A percentile compares a stretch with the other conserved stretches of the same genome.
phyloP scores from a whole-genome alignment of 2,329 filamentous ascomycete species.

The Arthrobotrys sinensis region DNA sequence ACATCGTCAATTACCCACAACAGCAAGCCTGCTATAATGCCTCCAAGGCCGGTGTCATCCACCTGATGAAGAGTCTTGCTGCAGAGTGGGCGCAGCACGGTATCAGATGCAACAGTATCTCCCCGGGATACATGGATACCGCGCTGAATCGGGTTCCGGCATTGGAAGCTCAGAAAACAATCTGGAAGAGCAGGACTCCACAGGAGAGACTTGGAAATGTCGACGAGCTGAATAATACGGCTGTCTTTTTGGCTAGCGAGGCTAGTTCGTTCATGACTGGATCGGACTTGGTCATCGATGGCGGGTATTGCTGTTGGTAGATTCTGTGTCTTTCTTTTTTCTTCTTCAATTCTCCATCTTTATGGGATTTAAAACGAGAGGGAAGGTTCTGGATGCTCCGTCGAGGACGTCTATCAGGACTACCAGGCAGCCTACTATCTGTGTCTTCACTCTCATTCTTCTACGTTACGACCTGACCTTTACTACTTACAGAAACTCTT shows the following conservation, averaged over 20 bases:
- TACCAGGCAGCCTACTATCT: background rate
- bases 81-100: slow-evolving; percentile 87
- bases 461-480: background rate
- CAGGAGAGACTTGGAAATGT: slow-evolving; percentile 80
- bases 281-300: slow-evolving; percentile 79
- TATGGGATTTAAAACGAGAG: background rate
- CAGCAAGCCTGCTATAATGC: slow-evolving; percentile 88
- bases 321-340: slow-evolving; percentile 51
- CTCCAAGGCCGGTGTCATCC: slow-evolving; percentile 84
- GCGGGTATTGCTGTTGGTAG: slow-evolving; percentile 64
- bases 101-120: slow-evolving; percentile 88
- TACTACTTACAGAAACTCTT: slow-evolving; percentile 1
- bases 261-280: slow-evolving; percentile 84
- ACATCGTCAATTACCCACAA: slow-evolving; percentile 88
- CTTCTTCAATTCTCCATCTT: slow-evolving; percentile 3
- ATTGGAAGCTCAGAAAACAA: slow-evolving; percentile 85
- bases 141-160: slow-evolving; percentile 83
- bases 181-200: slow-evolving; percentile 82
- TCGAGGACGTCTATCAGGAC: slow-evolving; percentile 1
- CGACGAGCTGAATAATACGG: slow-evolving; percentile 83
- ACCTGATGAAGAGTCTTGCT: slow-evolving; percentile 84
- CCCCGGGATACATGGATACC: slow-evolving; percentile 89
- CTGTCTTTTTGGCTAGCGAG: slow-evolving; percentile 82
- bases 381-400: background rate
- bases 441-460: background rate